phyloP scores from a whole-genome alignment of 495 filamentous ascomycete genomes.

The Pyronema omphalodes region DNA sequence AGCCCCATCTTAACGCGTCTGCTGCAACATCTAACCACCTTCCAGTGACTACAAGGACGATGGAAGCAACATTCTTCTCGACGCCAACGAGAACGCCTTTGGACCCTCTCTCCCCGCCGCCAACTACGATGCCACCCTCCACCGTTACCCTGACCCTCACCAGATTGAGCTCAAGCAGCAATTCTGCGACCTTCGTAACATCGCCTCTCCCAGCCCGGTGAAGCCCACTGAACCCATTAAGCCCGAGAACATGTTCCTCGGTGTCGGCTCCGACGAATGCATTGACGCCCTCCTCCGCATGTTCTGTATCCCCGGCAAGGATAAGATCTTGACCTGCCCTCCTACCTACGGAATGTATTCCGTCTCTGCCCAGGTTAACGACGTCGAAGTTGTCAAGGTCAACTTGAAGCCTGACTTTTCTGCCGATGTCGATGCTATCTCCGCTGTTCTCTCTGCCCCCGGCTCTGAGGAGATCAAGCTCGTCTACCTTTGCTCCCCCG shows the following conservation, averaged over 20 bases:
- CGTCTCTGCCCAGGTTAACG: conserved; percentile 85
- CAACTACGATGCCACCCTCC: conserved; percentile 53
- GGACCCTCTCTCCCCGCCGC: conserved; percentile 41
- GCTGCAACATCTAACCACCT: neutral
- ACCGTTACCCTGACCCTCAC: conserved; percentile 96
- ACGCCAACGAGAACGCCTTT: conserved; percentile 95
- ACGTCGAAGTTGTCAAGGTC: conserved; percentile 67
- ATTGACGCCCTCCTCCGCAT: conserved; percentile 84
- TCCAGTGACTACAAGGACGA: conserved; percentile 82
- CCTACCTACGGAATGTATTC: conserved; percentile 98
- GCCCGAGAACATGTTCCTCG: conserved; percentile 69
- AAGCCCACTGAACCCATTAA: conserved; percentile 40
- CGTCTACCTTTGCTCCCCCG: conserved; percentile 79
- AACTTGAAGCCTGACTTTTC: conserved; percentile 54
- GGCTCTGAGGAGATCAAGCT: conserved; percentile 56
- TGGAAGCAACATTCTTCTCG: conserved; percentile 86
- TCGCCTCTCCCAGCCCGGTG: conserved; percentile 49
- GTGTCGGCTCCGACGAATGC: conserved; percentile 88
- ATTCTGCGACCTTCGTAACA: conserved; percentile 76
- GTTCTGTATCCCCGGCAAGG: conserved; percentile 73
- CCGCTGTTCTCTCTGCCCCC: conserved; percentile 38
- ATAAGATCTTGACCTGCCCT: conserved; percentile 83
- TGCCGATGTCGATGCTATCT: conserved; percentile 52
- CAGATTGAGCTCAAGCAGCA: conserved; percentile 68
- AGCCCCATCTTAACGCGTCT: neutral